Evolutionary conservation across 1,284 basidiomycete genomes (phyloP), one percentile per base, ranked within the genome.

Genomic region (Naganishia cerealis): DNA sequence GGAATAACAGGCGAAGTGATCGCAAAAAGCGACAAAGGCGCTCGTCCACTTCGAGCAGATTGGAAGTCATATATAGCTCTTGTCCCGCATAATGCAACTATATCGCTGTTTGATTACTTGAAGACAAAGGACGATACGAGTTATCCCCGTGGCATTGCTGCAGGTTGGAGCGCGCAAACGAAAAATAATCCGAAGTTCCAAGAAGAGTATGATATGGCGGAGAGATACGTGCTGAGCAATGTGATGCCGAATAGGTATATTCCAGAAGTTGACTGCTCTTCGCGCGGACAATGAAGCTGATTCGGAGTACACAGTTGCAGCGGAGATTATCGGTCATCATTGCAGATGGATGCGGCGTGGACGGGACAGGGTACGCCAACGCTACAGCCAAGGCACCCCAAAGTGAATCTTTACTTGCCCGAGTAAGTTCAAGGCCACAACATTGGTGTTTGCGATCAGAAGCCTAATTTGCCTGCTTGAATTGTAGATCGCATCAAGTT

Each of bases 271-370:
- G 16, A 16, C 26, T 36, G n/a, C 10, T 21, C n/a, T 40, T 21
- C 59, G 7, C 16, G 1, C 1, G 8, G 9, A 38, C 29, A 15
- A 46, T 29, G 21, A 21, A 39, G n/a, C 21, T 40, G 9, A 21
- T 62, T 40, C 16, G 7, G 12, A 21, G 15, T 21, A 24, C 33
- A 33, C 15, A 62, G 59, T 39, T 62, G 52, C 33, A 52, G 48
- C n/a, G 59, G 59, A 52, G 59, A 62, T 21, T 62, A 62, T 48
- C 59, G 52, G 36, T 53, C 59, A 6, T 48, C 59, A 9, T 36
- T 62, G 10, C 59, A 62, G n/a, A 62, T 62, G 59, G 59, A 62
- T 29, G 36, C 59, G 36, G 40, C 38, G n/a, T 62, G 59, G 59
- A 62, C 33, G 10, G 59, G 59, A 53, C 59, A 53, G 26, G 48